Base-by-base conservation (phyloP, 192 early-diverging fungal species). In the Rhizophagus clarus region DNA sequence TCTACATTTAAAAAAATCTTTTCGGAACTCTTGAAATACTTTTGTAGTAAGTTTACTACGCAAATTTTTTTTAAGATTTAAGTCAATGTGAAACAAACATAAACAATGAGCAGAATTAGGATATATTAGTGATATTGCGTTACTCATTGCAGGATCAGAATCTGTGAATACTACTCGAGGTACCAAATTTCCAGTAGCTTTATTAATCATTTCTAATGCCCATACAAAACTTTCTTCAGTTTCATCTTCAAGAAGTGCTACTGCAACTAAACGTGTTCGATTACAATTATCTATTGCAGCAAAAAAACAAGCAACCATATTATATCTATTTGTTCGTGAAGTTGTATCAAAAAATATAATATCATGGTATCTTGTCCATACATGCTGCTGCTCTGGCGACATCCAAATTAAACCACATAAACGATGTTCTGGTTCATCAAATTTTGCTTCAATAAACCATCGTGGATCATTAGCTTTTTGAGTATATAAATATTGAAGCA, bases 321-420 rank as follows among this genome's bases (percentile, higher is more conserved):
- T 45, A 15, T 45, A 72, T 47, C 28, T 40, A 17, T 72, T 72
- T 14, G 70, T 72, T 32, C 3, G 11, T 1, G 20, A 72, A 5
- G 70, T 72, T n/a, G 34, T 72, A 40, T 72, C 37, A 72, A 72
- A 72, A 22, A 72, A 40, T 20, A 72, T 47, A 10, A 72, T 22
- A 72, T 72, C 70, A 26, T 72, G 45, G 20, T 24, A 72, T 26
- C 70, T 40, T 45, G 70, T n/a, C 22, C 45, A 72, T 2, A 47
- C 11, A 20, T 45, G 34, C 17, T 66, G 34, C 8, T 72, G 37
- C 28, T 47, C 70, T 14, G 29, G 70, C 0, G 26, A 72, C 29
- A 72, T 32, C 70, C 70, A 72, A 40, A 72, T 28, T 40, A 72
- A 20, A 15, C 63, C 26, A 66, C 29, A 66, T 66, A 66, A 66